These are phyloP conservation scores for Limonium bicolor DNA, from an alignment of 148 eudicot species.

Conservation along the genomic window DNA sequence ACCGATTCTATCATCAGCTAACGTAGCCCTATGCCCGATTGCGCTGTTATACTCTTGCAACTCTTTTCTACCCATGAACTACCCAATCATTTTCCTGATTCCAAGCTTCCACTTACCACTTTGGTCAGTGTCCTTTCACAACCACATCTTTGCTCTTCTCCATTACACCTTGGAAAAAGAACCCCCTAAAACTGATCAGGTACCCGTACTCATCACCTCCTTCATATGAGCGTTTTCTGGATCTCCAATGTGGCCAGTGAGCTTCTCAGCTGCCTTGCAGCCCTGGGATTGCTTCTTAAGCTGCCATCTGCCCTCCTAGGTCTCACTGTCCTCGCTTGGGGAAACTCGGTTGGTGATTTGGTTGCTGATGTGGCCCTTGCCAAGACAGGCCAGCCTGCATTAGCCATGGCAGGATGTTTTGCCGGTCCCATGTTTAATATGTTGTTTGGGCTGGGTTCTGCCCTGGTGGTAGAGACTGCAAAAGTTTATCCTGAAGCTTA, in stretches of 20 bases:
- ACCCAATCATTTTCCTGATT: constrained; percentile 48
- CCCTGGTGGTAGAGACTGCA: constrained; percentile 68
- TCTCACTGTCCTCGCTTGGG: constrained; percentile 91
- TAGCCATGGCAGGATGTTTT: constrained; percentile 99
- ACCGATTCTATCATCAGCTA: constrained; percentile 77
- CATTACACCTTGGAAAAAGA: constrained; percentile 66
- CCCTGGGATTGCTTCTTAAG: constrained; percentile 51
- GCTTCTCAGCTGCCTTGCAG: constrained; percentile 77
- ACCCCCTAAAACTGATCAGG: constrained; percentile 74
- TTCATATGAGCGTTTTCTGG: constrained; percentile 98
- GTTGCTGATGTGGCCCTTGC: constrained; percentile 98
- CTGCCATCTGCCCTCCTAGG: constrained; percentile 74
- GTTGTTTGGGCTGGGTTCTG: constrained; percentile 86
- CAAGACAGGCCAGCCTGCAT: constrained; percentile 89
- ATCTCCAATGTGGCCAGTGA: constrained; percentile 83
- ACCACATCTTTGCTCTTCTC: constrained; percentile 56
- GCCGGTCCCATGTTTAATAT: constrained; percentile 98
- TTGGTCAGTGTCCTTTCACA: constrained; percentile 51
- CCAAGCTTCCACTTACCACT: constrained; percentile 57
- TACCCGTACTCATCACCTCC: constrained; percentile 36
- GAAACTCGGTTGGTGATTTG: constrained; percentile 90
- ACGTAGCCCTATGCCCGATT: constrained; percentile 75
- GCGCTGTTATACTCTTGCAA: constrained; percentile 67
- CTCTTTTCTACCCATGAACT: constrained; percentile 63
- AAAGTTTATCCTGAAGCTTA: constrained; percentile 67